phyloP scores from a whole-genome alignment of 179 eudicot genomes.

The Beta lomatogona region DNA sequence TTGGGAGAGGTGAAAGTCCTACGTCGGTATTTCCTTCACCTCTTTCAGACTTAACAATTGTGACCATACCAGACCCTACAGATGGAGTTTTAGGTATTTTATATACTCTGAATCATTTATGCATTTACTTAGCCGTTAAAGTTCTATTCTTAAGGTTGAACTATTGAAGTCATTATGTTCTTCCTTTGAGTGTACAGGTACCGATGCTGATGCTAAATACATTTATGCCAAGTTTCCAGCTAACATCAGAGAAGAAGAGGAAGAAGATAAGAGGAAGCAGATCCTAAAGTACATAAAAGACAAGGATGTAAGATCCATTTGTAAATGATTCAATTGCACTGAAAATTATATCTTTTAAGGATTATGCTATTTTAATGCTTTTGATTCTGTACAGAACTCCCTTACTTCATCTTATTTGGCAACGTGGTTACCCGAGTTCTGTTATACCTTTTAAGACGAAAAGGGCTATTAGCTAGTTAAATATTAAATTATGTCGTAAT shows the following conservation, averaged over 20 bases:
- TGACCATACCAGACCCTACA: conserved; percentile 73
- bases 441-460: neutral
- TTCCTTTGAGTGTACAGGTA: conserved; percentile 27
- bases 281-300: conserved; percentile 40
- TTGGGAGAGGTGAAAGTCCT: conserved; percentile 75
- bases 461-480: neutral
- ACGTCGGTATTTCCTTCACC: conserved; percentile 58
- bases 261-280: conserved; percentile 74
- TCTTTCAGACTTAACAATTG: conserved; percentile 54
- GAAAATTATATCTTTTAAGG: neutral
- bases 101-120: neutral
- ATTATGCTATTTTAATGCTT: neutral
- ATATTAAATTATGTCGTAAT: neutral
- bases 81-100: conserved; percentile 64
- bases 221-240: conserved; percentile 81
- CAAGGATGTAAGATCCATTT: conserved; percentile 27
- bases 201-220: conserved; percentile 51
- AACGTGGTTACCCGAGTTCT: neutral
- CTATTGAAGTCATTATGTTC: neutral
- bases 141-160: neutral
- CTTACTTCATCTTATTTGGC: neutral
- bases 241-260: conserved; percentile 69
- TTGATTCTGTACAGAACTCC: neutral
- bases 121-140: neutral
- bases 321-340: neutral